These are phyloP conservation scores for Suillus lakei DNA, from an alignment of 768 basidiomycete genomes.

Conservation along the genomic window DNA sequence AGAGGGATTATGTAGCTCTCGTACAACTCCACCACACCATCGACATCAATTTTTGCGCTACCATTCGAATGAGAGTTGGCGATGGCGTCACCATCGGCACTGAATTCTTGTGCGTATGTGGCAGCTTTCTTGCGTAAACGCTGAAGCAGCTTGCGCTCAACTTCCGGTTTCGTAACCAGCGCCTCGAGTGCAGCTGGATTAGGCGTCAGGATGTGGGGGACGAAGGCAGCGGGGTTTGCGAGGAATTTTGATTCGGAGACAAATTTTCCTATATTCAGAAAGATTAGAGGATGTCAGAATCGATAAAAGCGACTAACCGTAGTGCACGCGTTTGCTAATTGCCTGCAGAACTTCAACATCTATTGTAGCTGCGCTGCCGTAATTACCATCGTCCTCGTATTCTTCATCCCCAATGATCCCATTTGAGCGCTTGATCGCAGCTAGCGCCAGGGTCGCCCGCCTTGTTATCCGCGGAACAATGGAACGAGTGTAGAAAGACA, in stretches of 20 bases:
- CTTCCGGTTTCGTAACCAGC: constrained; percentile 97
- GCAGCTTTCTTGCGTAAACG: constrained; percentile 86
- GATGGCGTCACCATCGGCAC: constrained; percentile 62
- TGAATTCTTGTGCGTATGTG: constrained; percentile 84
- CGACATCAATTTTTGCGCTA: constrained; percentile 83
- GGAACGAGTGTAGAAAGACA: constrained; percentile 83
- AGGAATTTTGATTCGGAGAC: constrained; percentile 97
- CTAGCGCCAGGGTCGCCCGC: constrained; percentile 67
- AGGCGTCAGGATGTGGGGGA: constrained; percentile 86
- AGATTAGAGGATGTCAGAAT: constrained; percentile 10
- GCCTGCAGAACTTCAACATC: constrained; percentile 97
- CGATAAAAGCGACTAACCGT: constrained; percentile 60
- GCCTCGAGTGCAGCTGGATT: constrained; percentile 80
- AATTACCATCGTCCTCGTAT: constrained; percentile 94
- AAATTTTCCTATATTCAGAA: constrained; percentile 79
- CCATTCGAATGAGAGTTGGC: constrained; percentile 36
- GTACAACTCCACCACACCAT: constrained; percentile 92
- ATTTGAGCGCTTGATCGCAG: constrained; percentile 65
- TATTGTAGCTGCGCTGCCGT: constrained; percentile 92
- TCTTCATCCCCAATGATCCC: constrained; percentile 72
- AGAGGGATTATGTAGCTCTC: constrained; percentile 95
- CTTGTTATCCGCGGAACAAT: constrained; percentile 92
- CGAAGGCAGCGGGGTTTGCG: constrained; percentile 83
- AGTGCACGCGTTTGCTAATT: constrained; percentile 98
- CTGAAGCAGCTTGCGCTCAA: constrained; percentile 83